Evolutionary conservation across 805 yeast genomes (phyloP), one percentile per base, ranked within the genome.

Genomic region (Metschnikowia colocasiae): DNA sequence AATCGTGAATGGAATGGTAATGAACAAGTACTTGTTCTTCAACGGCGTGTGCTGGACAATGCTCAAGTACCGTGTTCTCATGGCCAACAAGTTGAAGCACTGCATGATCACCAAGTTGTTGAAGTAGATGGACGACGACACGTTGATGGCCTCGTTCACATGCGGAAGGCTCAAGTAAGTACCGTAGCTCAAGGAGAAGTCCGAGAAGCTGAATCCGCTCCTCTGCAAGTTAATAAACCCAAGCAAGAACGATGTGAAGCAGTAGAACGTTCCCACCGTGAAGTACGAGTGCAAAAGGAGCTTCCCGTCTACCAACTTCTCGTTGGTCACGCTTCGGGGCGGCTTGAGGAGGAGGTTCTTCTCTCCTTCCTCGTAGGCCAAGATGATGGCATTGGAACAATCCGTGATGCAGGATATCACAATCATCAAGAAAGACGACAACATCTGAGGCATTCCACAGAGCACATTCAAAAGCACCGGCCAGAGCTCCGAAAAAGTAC

Each of bases 401-500:
- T 77, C 81, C 5, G 81, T 75, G 35, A 74, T 57, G 52, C 75
- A 69, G 53, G 73, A 71, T 44, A 77, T 74, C n/a, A 76, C 67
- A 48, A 77, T 76, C 81, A 77, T 77, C 47, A 63, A 59, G 59
- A 76, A 75, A 4, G 79, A 73, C 2, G 79, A 72, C 36, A 77
- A 58, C 55, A 69, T 63, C 56, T 73, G 80, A 1, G 81, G 81
- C 46, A 73, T 53, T 8, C 81, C 81, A 56, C 73, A 73, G n/a
- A 74, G 58, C 4, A 76, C 66, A 52, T 73, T 77, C 46, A 75
- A 51, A 25, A 77, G 52, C 3, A 77, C 74, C 0, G 80, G 71
- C 80, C 80, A 76, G 27, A 77, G 62, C 57, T 77, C 81, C 36
- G 79, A 67, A 55, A 57, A 77, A 13, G 73, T 62, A 25, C 81